These are phyloP conservation scores for Lentinula raphanica DNA, from an alignment of 768 basidiomycete genomes.

Conservation along the genomic window DNA sequence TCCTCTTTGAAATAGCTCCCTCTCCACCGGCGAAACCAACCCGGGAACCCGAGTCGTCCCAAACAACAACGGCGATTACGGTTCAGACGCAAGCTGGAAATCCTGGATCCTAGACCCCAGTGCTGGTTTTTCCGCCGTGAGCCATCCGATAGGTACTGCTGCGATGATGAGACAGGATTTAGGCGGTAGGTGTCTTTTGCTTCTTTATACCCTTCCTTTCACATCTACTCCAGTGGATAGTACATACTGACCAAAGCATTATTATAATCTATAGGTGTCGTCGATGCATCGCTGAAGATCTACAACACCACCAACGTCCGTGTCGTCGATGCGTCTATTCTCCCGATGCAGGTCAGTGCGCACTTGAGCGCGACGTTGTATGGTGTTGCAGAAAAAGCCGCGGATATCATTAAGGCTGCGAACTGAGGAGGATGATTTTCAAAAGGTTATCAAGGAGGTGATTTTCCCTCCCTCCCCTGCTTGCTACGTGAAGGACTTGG, in stretches of 20 bases:
- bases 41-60: constrained; percentile 40
- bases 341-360: constrained; percentile 45
- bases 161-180: constrained; percentile 17
- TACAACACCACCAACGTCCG: constrained; percentile 46
- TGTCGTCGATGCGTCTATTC: constrained; percentile 45
- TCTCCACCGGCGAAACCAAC: constrained; percentile 37
- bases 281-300: constrained; percentile 39
- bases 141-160: constrained; percentile 28
- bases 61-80: constrained; percentile 17
- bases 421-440: neutral
- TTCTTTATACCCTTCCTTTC: no score
- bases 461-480: no score
- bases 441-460: neutral
- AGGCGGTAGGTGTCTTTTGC: constrained; percentile 24
- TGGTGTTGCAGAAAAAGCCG: constrained; percentile 53
- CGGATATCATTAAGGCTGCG: constrained; percentile 41
- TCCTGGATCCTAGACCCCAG: constrained; percentile 34
- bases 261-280: constrained; percentile 34
- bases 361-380: constrained; percentile 44
- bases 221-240: no score
- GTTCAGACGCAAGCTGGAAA: constrained; percentile 38
- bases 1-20: no score
- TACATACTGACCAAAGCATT: neutral
- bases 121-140: constrained; percentile 34
- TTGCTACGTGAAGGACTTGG: no score